Conservation (phyloP, 106 monocot species). For the Dendrobium catenatum region DNA sequence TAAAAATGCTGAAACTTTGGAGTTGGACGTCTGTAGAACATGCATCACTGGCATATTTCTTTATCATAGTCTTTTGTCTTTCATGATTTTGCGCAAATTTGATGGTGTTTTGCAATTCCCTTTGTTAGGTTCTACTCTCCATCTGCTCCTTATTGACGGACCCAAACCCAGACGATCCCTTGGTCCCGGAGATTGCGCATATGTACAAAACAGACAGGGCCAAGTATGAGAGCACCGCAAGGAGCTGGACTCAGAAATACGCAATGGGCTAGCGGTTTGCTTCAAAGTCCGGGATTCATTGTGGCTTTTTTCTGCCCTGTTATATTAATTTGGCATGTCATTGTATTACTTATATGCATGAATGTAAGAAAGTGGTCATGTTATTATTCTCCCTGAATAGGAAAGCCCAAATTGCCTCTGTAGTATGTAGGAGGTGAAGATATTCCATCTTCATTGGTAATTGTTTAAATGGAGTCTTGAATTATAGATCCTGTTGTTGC, state of each 20-base stretch:
- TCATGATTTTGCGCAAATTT: background rate
- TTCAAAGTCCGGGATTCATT: background rate
- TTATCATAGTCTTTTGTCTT: background rate
- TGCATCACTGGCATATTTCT: background rate
- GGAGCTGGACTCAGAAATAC: conserved; percentile 25
- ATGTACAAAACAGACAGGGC: conserved; percentile 20
- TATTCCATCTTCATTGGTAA: too few relatives aligned
- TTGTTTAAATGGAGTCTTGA: background rate
- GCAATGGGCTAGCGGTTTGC: conserved; percentile 15
- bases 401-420: background rate
- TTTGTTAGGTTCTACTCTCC: conserved; percentile 12
- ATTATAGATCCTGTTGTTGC: background rate
- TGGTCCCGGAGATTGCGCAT: conserved; percentile 19
- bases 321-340: background rate
- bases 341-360: background rate
- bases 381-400: background rate
- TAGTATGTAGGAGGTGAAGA: background rate
- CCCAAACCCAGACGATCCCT: conserved; percentile 19
- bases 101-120: background rate
- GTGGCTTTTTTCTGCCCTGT: background rate
- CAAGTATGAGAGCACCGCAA: conserved; percentile 18
- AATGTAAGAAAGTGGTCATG: background rate
- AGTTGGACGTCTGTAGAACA: too few relatives aligned
- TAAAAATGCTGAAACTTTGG: too few relatives aligned
- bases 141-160: background rate